Conservation (phyloP, 441 rosid species). For the Bruguiera hainesii region DNA sequence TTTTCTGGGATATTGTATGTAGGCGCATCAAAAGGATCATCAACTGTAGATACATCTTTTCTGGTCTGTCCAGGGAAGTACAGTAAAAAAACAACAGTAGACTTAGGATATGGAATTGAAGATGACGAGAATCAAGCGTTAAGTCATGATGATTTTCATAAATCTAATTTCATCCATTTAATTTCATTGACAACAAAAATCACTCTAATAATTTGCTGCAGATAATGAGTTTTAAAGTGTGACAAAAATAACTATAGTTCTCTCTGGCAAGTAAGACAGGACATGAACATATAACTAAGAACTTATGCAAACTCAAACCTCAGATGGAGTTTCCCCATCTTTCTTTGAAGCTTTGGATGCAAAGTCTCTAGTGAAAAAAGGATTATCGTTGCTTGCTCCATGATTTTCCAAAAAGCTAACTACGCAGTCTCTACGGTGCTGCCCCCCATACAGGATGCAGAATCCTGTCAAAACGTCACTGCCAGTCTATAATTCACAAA, state of each 20-base stretch:
- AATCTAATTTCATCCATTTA: background rate
- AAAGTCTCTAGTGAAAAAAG: constrained; percentile 49
- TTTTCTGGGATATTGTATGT: constrained; percentile 93
- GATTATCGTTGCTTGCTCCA: constrained; percentile 21
- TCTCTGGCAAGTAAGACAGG: too few relatives aligned
- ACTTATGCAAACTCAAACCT: constrained; percentile 43
- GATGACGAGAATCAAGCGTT: background rate
- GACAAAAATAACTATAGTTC: too few relatives aligned
- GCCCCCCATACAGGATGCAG: constrained; percentile 27
- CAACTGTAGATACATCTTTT: constrained; percentile 74
- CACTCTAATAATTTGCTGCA: background rate
- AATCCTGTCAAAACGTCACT: constrained; percentile 29
- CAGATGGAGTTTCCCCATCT: constrained; percentile 36
- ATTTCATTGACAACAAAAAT: background rate
- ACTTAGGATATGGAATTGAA: too few relatives aligned
- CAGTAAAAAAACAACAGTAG: background rate
- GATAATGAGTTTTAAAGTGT: too few relatives aligned
- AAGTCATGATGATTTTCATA: background rate
- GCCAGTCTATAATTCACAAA: constrained; percentile 11
- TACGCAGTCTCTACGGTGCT: constrained; percentile 19
- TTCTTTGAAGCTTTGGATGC: constrained; percentile 62
- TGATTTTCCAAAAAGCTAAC: constrained; percentile 19
- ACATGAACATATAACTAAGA: background rate
- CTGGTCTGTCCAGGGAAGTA: constrained; percentile 46
- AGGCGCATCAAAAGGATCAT: constrained; percentile 98